Evolutionary conservation across 768 basidiomycete species (phyloP), one percentile per base, ranked within the genome.

Genomic region (Filobasidium floriforme): DNA sequence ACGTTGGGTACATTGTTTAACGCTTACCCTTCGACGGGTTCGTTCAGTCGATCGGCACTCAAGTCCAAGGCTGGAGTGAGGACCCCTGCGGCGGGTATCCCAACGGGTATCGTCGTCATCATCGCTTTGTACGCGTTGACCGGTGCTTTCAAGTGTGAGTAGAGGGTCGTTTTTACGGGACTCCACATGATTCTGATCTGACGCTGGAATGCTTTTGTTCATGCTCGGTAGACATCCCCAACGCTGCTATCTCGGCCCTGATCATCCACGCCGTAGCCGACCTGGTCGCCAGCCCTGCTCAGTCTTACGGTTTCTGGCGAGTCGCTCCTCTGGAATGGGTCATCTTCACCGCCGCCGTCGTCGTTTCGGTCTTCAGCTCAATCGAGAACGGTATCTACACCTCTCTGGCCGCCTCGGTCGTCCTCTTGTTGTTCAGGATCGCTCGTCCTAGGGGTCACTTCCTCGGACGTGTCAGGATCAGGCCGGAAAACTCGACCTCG

Each of bases 11-110:
- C 90, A 18, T 81, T 89, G 71, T 97, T 99, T 78, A 84, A 80
- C 61, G 94, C 92, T 0, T 98, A 96, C 77, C 93, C 96, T 10
- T 90, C 94, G 0, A 99, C 96, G 14, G 96, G 96, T 1, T 97
- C 93, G 0, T 99, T 99, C 84, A 96, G 93, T 44, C 89, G 96
- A n/a, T 89, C 92, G 1, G 96, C 96, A 1, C 82, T 99, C 75
- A 92, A 96, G 80, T 86, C 89, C 37, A 97, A 94, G 79, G 93
- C 90, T 0, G 96, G 96, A 59, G 94, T 98, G n/a, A 86, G 94
- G 61, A 98, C 96, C 1, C 96, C 96, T 9, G 83, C 87, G 11
- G 92, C 89, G 12, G 96, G 96, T 65, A 83, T 92, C 66, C 75
- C 89, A 70, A 88, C 91, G 24, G 88, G 90, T 29, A 77, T 94